phyloP scores from a whole-genome alignment of 257 asterid species.

The Petunia axillaris region DNA sequence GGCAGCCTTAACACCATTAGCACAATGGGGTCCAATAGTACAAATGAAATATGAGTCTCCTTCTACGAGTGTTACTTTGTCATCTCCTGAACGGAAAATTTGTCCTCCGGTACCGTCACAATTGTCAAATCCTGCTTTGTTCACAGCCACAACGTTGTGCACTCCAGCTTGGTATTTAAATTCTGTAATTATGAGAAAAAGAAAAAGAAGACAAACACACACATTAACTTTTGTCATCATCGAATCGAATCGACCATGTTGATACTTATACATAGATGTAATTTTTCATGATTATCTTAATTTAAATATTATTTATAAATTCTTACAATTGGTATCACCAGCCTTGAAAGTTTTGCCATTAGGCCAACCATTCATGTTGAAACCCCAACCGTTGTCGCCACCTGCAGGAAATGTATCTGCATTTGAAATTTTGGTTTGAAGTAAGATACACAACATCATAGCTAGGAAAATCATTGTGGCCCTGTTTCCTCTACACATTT shows the following conservation, averaged over 20 bases:
- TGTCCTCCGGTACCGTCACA: not conserved
- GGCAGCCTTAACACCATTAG: not conserved
- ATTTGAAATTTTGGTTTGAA: not conserved
- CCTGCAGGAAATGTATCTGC: too few species aligned
- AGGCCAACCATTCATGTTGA: too few species aligned
- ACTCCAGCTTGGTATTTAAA: not conserved
- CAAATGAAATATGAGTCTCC: not conserved
- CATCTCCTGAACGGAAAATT: not conserved
- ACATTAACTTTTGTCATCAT: not conserved
- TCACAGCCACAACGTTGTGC: slow-evolving; percentile 9
- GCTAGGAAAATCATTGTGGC: not conserved
- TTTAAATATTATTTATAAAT: too few species aligned
- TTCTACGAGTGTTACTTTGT: not conserved
- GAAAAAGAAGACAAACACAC: too few species aligned
- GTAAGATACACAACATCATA: not conserved
- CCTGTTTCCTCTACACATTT: slow-evolving; percentile 15
- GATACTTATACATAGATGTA: too few species aligned
- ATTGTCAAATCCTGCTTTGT: not conserved
- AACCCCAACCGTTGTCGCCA: too few species aligned
- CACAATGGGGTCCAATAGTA: not conserved
- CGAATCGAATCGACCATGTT: too few species aligned
- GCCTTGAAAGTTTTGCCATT: too few species aligned
- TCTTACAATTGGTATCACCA: too few species aligned
- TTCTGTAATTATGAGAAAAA: not conserved
- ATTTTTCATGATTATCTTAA: too few species aligned